A percentile compares a stretch with the other conserved stretches of the same genome.
Conservation (phyloP, 176 grass and related monocot species). For the Leersia perrieri region DNA sequence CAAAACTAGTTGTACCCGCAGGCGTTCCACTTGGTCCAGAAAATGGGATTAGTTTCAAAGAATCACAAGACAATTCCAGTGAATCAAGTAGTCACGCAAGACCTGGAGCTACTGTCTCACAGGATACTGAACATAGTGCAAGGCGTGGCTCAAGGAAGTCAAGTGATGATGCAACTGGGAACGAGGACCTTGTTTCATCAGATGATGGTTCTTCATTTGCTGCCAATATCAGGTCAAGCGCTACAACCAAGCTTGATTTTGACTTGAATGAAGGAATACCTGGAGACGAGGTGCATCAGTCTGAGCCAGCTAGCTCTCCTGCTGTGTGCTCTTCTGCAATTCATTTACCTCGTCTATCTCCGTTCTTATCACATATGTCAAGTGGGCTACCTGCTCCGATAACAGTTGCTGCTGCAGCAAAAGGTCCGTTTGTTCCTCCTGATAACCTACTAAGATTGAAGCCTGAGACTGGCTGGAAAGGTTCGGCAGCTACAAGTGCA, state of each 20-base stretch:
- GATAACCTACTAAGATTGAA: conserved; percentile 67
- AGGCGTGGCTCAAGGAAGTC: conserved; percentile 43
- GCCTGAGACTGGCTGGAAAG: conserved; percentile 76
- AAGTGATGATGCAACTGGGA: conserved; percentile 10
- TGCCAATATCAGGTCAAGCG: conserved; percentile 27
- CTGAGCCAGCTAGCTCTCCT: conserved; percentile 44
- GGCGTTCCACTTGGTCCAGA: neutral
- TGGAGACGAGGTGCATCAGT: conserved; percentile 50
- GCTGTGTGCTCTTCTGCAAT: conserved; percentile 27
- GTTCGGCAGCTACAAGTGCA: conserved; percentile 83
- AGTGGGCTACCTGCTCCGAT: conserved; percentile 44
- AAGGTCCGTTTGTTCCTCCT: conserved; percentile 78
- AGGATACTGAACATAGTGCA: conserved; percentile 30
- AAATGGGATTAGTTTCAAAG: conserved; percentile 30
- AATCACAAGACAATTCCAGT: conserved; percentile 41
- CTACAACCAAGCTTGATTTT: conserved; percentile 55
- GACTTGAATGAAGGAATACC: conserved; percentile 67
- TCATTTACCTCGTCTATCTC: conserved; percentile 31
- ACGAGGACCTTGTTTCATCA: conserved; percentile 37
- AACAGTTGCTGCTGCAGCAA: conserved; percentile 71
- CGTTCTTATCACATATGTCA: conserved; percentile 37
- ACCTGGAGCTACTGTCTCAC: neutral
- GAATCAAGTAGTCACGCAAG: conserved; percentile 46
- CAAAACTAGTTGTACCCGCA: conserved; percentile 22
- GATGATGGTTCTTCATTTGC: conserved; percentile 45